These are phyloP conservation scores for Cyathus striatus DNA, from an alignment of 768 basidiomycete species.

Conservation along the genomic window DNA sequence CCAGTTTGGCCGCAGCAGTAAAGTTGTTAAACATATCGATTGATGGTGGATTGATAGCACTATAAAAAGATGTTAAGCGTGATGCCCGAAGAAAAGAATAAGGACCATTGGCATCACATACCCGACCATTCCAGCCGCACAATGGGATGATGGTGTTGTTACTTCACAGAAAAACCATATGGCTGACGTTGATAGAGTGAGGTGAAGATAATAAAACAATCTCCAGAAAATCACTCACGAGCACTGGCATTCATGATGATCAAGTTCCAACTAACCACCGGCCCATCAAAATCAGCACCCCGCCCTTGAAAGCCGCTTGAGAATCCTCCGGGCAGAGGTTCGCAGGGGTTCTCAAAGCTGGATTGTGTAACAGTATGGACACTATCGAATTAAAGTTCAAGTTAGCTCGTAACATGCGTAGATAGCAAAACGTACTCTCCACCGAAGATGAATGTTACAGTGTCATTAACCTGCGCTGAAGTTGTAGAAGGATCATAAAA, in stretches of 20 bases:
- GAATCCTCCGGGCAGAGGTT: slow-evolving; percentile 34
- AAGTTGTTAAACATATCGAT: slow-evolving; percentile 16
- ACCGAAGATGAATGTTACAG: slow-evolving; percentile 31
- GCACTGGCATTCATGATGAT: slow-evolving; percentile 24
- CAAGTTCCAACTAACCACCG: slow-evolving; percentile 25
- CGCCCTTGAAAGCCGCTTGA: slow-evolving; percentile 24
- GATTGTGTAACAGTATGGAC: slow-evolving; percentile 37
- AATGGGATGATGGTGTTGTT: slow-evolving; percentile 28
- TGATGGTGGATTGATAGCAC: slow-evolving; percentile 32
- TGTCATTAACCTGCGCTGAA: slow-evolving; percentile 26
- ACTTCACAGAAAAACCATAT: slow-evolving; percentile 35
- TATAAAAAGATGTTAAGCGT: slow-evolving; percentile 5
- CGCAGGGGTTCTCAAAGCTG: slow-evolving; percentile 29
- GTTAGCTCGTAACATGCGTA: not conserved
- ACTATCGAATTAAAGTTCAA: slow-evolving; percentile 10
- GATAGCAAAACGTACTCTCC: slow-evolving; percentile 20
- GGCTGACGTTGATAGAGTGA: slow-evolving; percentile 10
- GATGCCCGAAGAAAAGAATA: not conserved
- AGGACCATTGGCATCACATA: slow-evolving; percentile 11
- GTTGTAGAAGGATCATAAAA: slow-evolving; percentile 29
- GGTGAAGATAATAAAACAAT: slow-evolving; percentile 1
- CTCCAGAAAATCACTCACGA: slow-evolving; percentile 14
- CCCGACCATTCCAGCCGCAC: slow-evolving; percentile 35
- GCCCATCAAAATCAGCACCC: slow-evolving; percentile 11
- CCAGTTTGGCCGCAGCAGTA: slow-evolving; percentile 20